Base-by-base conservation (phyloP, 345 rosid species). In the Orychophragmus violaceus region DNA sequence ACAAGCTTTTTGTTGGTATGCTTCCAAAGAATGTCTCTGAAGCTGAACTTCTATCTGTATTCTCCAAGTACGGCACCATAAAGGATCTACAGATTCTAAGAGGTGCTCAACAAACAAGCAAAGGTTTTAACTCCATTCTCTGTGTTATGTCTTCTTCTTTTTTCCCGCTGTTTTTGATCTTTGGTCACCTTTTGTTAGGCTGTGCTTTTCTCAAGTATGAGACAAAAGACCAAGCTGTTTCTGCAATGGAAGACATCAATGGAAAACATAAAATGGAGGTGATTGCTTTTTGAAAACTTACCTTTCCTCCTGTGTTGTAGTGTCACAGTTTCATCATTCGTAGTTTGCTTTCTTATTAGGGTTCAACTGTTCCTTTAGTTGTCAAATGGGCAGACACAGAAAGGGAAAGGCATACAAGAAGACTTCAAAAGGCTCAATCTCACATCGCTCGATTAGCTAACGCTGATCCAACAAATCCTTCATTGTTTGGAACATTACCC, bases 361-460 rank as follows among this genome's bases (percentile, higher is more conserved):
- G 99, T 78, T 82, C 97, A 66, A 87, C 74, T 76, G 91, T 91
- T 71, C 99, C 97, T 70, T 76, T 95, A 81, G 90, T 95, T 76
- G 96, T 91, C 77, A 95, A 95, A 82, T 95, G 99, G 99, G 99
- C 99, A 55, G 99, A 95, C 77, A 95, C 97, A 11, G 99, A 95
- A 76, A 95, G 81, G 78, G 99, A 95, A 82, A 85, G 97, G 73
- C 90, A 83, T 75, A 81, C 95, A 19, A 85, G 99, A 27, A 80
- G 90, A 78, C 90, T 91, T 50, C 97, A 84, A 70, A 95, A 86
- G 78, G 87, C 85, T 66, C 97, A 85, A 37, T 87, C 86, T 14
- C 83, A 82, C 69, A 82, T 79, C 56, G 74, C 82, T 35, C 82
- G 70, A 64, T 17, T 81, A 58, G 81, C 83, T 41, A 85, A 71